Evolutionary conservation across 2,329 filamentous ascomycete genomes (phyloP).

Genomic region (Venturia pyrina): DNA sequence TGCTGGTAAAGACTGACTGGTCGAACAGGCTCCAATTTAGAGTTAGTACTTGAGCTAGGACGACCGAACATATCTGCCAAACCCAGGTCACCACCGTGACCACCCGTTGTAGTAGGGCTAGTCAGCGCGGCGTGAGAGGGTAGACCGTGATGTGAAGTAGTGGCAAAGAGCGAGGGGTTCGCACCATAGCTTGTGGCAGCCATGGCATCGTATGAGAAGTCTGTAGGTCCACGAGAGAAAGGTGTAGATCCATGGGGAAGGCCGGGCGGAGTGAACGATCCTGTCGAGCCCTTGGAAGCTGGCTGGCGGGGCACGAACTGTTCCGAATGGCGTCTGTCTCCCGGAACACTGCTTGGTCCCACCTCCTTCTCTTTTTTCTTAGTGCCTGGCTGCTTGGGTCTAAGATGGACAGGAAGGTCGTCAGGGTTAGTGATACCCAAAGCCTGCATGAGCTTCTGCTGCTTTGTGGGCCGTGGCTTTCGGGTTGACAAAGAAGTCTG

Average conservation of each 20-base stretch:
- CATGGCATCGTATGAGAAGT: constrained; percentile 12
- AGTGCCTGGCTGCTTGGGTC: constrained; percentile 46
- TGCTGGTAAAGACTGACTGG: constrained; percentile 3
- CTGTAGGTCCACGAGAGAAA: not conserved
- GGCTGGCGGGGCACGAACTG: not conserved
- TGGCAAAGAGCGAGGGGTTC: constrained; percentile 7
- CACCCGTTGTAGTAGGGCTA: not conserved
- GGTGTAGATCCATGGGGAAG: not conserved
- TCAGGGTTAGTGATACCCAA: constrained; percentile 85
- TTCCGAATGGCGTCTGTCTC: not conserved
- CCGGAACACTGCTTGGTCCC: not conserved
- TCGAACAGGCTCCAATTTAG: not conserved
- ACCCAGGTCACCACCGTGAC: not conserved
- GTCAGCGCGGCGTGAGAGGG: not conserved
- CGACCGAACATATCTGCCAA: constrained; percentile 9
- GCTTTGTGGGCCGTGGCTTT: constrained; percentile 91
- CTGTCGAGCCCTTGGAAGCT: not conserved
- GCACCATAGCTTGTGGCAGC: not conserved
- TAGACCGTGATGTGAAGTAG: not conserved
- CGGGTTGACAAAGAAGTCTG: constrained; percentile 84
- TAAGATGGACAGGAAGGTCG: constrained; percentile 73
- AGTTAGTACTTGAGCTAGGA: constrained; percentile 7
- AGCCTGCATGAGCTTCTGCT: constrained; percentile 87
- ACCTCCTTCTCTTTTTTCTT: constrained; percentile 11
- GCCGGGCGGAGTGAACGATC: not conserved